Conservation (phyloP, 1,284 basidiomycete species). For the Ustilago sp. region DNA sequence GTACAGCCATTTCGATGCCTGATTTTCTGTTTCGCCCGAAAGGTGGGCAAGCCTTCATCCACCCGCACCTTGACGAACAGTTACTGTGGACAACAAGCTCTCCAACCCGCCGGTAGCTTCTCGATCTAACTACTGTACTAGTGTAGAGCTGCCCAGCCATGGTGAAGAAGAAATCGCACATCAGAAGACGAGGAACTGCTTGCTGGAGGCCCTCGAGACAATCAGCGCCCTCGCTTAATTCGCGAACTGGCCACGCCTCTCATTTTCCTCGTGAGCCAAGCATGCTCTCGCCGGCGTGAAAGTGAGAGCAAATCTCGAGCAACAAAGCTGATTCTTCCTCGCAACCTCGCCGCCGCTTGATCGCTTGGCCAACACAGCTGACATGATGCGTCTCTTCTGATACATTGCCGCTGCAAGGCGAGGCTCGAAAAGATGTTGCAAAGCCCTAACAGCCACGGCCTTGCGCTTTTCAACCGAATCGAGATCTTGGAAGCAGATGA, state of each 20-base stretch:
- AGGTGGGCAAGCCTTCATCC: neutral
- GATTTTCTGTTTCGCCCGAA: conserved; percentile 7
- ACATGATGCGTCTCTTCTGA: neutral
- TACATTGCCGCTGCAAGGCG: too few species aligned
- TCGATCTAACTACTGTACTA: neutral
- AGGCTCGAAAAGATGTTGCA: too few species aligned
- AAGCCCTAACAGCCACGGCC: too few species aligned
- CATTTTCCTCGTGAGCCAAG: neutral
- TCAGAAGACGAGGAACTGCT: neutral
- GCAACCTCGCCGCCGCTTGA: neutral
- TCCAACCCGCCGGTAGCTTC: neutral
- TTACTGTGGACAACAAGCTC: neutral
- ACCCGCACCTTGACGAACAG: neutral
- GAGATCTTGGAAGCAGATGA: too few species aligned
- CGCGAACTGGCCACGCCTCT: neutral
- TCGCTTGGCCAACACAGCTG: neutral
- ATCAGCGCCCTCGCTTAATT: conserved; percentile 7
- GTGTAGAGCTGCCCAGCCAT: neutral
- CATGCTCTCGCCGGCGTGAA: neutral
- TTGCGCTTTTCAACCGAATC: too few species aligned
- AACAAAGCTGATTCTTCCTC: neutral
- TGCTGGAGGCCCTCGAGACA: neutral
- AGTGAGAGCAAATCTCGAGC: neutral
- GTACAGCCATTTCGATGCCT: neutral
- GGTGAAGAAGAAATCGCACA: neutral